phyloP scores from a whole-genome alignment of 2,329 filamentous ascomycete genomes.

The Chaetomiaceae sp. region DNA sequence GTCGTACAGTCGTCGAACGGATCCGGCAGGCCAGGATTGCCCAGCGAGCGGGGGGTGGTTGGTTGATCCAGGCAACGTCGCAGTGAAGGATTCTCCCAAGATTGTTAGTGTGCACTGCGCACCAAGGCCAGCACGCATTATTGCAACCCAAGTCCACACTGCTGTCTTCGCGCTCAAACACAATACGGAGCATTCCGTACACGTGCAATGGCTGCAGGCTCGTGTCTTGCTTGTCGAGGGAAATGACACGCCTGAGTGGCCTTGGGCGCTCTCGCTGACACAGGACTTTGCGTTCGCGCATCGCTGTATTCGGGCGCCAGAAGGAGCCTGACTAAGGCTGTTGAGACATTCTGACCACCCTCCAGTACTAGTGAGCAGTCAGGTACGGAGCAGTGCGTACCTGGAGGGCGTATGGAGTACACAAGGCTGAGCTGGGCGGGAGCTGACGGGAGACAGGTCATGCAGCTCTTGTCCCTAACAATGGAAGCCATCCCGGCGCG shows the following conservation, averaged over 20 bases:
- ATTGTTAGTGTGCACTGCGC: too few relatives aligned
- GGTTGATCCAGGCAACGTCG: conserved; percentile 1
- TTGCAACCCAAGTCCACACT: conserved; percentile 1
- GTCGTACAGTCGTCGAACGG: not conserved
- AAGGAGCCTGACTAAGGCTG: not conserved
- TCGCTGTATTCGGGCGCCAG: not conserved
- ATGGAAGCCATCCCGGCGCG: too few relatives aligned
- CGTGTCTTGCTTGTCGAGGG: not conserved
- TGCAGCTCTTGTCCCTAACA: too few relatives aligned
- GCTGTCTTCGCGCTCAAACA: too few relatives aligned
- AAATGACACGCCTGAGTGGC: conserved; percentile 5
- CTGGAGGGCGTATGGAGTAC: too few relatives aligned
- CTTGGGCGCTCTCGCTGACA: conserved; percentile 4
- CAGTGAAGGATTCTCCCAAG: conserved; percentile 13
- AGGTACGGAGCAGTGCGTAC: too few relatives aligned
- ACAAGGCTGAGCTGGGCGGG: conserved; percentile 4
- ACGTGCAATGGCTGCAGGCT: conserved; percentile 9
- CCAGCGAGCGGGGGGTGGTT: not conserved
- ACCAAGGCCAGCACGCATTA: too few relatives aligned
- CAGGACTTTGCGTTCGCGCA: not conserved
- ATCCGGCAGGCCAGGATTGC: not conserved
- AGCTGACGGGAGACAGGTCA: too few relatives aligned
- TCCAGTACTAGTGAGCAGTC: too few relatives aligned
- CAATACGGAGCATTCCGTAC: too few relatives aligned
- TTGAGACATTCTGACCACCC: conserved; percentile 13